Percentiles rank a stretch among this genome's conserved stretches.
Conservation (phyloP, 495 filamentous ascomycete species). For the Talaromyces borbonicus region DNA sequence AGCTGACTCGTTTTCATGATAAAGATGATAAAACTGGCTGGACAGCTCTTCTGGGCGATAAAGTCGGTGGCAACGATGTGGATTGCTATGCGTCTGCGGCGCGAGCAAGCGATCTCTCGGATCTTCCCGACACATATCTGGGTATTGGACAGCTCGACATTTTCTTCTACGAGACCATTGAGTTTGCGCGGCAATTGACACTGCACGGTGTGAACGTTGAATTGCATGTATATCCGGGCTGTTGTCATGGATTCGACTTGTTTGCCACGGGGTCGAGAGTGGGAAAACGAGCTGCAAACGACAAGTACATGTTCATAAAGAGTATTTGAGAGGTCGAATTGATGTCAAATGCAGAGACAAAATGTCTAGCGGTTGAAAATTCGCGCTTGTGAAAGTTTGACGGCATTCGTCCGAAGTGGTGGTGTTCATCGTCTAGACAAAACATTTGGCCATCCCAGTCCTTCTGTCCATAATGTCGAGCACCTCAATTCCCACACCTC, state of each 20-base stretch:
- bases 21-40: slow-evolving; percentile 18
- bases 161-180: slow-evolving; percentile 15
- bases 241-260: slow-evolving; percentile 19
- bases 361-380: too few relatives aligned
- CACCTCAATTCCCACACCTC: too few relatives aligned
- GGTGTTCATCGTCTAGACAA: too few relatives aligned
- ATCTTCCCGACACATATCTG: slow-evolving; percentile 19
- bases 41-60: slow-evolving; percentile 16
- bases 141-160: slow-evolving; percentile 19
- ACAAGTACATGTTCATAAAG: not conserved
- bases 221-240: slow-evolving; percentile 17
- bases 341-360: too few relatives aligned
- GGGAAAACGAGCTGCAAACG: not conserved
- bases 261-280: slow-evolving; percentile 9
- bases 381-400: too few relatives aligned
- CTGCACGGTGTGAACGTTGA: slow-evolving; percentile 16
- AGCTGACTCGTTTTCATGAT: not conserved
- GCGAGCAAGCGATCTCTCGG: slow-evolving; percentile 12
- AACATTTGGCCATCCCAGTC: too few relatives aligned
- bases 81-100: slow-evolving; percentile 18
- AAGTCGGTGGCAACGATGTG: slow-evolving; percentile 14
- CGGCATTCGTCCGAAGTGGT: too few relatives aligned
- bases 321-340: not conserved
- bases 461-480: too few relatives aligned
- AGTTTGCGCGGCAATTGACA: slow-evolving; percentile 12